These are phyloP conservation scores for Kazachstania africana DNA, from an alignment of 805 yeast genomes.

Conservation along the genomic window DNA sequence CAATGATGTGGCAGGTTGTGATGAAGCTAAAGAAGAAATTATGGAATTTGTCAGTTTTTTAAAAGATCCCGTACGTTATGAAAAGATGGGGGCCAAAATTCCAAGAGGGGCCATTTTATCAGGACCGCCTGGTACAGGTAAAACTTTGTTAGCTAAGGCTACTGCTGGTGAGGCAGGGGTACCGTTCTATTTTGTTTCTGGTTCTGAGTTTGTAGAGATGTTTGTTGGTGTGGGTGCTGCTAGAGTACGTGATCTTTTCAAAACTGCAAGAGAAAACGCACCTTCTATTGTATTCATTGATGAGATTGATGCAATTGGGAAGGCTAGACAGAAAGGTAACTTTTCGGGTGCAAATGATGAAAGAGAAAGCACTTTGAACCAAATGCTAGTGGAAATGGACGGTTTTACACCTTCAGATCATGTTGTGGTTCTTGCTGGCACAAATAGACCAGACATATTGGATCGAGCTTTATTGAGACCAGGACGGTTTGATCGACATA, in stretches of 20 bases:
- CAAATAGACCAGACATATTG: constrained; percentile 87
- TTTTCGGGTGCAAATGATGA: constrained; percentile 82
- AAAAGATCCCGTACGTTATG: constrained; percentile 83
- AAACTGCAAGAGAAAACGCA: constrained; percentile 84
- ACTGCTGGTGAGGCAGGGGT: constrained; percentile 99
- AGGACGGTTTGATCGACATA: constrained; percentile 93
- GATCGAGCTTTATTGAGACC: constrained; percentile 93
- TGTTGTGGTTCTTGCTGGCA: constrained; percentile 94
- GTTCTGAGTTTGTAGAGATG: constrained; percentile 97
- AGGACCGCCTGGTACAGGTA: constrained; percentile 99
- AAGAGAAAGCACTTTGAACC: constrained; percentile 92
- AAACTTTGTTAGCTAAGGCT: constrained; percentile 91
- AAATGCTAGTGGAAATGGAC: constrained; percentile 95
- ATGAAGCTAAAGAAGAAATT: constrained; percentile 93
- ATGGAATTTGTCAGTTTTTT: constrained; percentile 95
- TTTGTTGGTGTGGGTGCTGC: constrained; percentile 99
- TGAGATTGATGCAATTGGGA: constrained; percentile 99
- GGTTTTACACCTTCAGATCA: constrained; percentile 88
- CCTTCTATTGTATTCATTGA: constrained; percentile 95
- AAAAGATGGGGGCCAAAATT: constrained; percentile 87
- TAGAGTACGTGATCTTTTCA: constrained; percentile 89
- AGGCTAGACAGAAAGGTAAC: constrained; percentile 68
- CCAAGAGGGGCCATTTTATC: constrained; percentile 96
- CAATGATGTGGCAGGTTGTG: constrained; percentile 94
- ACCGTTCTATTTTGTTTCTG: constrained; percentile 90